phyloP scores from a whole-genome alignment of 2,329 filamentous ascomycete species.

The Talaromyces rugulosus region DNA sequence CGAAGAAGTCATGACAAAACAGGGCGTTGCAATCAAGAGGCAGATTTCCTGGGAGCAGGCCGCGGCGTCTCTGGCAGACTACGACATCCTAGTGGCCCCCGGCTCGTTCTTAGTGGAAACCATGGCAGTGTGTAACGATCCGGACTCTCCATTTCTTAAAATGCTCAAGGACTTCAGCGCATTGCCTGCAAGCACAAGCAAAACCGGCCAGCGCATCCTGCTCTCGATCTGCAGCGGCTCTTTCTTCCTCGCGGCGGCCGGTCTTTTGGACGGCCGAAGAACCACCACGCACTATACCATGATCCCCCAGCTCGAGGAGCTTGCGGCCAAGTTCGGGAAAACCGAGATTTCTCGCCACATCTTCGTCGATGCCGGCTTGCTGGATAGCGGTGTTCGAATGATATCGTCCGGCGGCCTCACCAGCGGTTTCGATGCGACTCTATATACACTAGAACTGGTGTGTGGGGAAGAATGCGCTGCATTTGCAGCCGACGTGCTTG shows the following conservation, averaged over 20 bases:
- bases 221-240: conserved; percentile 8
- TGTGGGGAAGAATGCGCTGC: not conserved
- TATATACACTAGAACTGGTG: conserved; percentile 2
- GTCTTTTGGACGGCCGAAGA: not conserved
- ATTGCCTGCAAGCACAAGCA: not conserved
- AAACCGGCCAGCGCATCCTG: not conserved
- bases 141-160: not conserved
- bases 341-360: conserved; percentile 1
- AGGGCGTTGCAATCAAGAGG: not conserved
- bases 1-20: not conserved
- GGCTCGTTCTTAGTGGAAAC: not conserved
- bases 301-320: not conserved
- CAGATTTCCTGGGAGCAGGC: not conserved
- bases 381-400: conserved; percentile 7
- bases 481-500: not conserved
- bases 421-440: conserved; percentile 3
- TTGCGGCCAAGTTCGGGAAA: not conserved
- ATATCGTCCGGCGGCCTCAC: conserved; percentile 6
- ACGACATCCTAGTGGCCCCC: not conserved
- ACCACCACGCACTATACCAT: conserved; percentile 5
- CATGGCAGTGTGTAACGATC: not conserved
- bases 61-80: not conserved
- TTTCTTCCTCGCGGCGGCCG: conserved; percentile 7
- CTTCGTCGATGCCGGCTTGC: conserved; percentile 2
- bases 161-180: not conserved